These are phyloP conservation scores for Cetradonia linearis DNA, from an alignment of 495 filamentous ascomycete species.

Conservation along the genomic window DNA sequence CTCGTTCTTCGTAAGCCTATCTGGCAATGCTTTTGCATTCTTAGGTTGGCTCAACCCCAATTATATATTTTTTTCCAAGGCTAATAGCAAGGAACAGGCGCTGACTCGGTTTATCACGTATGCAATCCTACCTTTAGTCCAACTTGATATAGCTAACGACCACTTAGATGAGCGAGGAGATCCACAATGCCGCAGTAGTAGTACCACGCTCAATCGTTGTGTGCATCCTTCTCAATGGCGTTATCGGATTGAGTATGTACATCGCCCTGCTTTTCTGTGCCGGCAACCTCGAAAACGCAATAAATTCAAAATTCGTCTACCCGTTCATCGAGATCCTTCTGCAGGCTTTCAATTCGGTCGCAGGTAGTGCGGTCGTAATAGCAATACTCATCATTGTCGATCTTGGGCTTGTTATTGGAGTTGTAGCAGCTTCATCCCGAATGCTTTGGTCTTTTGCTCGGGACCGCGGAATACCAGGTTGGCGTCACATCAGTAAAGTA, in stretches of 20 bases:
- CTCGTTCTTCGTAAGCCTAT: conserved; percentile 36
- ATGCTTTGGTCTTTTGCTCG: conserved; percentile 47
- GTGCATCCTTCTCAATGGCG: conserved; percentile 35
- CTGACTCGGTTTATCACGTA: conserved; percentile 32
- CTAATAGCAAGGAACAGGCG: conserved; percentile 14
- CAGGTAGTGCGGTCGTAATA: conserved; percentile 29
- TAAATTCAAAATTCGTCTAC: conserved; percentile 24
- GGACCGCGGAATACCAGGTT: conserved; percentile 42
- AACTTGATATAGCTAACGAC: background rate
- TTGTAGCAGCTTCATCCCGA: conserved; percentile 41
- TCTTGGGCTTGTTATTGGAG: conserved; percentile 34
- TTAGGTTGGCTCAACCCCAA: conserved; percentile 22
- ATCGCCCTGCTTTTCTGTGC: conserved; percentile 28
- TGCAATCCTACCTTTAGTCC: conserved; percentile 1
- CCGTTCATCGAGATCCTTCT: conserved; percentile 36
- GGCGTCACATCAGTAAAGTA: conserved; percentile 36
- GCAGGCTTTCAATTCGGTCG: conserved; percentile 25
- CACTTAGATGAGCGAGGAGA: conserved; percentile 39
- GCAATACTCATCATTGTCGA: conserved; percentile 31
- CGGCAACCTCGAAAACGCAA: conserved; percentile 24
- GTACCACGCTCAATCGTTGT: conserved; percentile 39
- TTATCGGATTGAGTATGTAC: conserved; percentile 27
- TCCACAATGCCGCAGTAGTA: conserved; percentile 31
- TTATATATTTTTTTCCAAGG: no score
- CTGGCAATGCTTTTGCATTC: conserved; percentile 34